Base-by-base conservation (phyloP, 163 green algal genomes). In the Prototheca stagnorum region DNA sequence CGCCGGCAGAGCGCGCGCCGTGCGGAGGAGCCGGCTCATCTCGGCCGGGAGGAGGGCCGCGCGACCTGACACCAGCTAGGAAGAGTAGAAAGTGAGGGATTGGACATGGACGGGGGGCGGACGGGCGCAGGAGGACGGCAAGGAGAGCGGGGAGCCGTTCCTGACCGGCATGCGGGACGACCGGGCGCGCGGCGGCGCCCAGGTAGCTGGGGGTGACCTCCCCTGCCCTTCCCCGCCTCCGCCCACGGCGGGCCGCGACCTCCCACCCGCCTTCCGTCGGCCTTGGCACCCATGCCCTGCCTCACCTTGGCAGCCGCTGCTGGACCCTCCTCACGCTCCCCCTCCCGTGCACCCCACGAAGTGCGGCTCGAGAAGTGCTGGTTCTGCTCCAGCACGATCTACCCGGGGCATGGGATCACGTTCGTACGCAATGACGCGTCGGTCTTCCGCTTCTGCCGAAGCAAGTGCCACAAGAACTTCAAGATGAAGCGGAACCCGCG, bases 391-490 rank as follows among this genome's bases (percentile, higher is more conserved):
- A 92, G 77, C 52, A 92, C 78, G 7, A 62, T 93, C 39, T 97
- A 97, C 57, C 89, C 89, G n/a, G 89, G 89, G 0, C 86, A 94
- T 51, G 89, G 89, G 20, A 95, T 96, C 46, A 81, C 60, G 1
- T 98, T 96, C 54, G 89, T 95, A 11, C 69, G 89, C 27, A 97
- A 98, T 46, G 89, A 98, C 57, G 76, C 81, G 22, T 87, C 81
- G 17, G 62, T 88, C 2, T 98, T 98, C 68, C 68, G 72, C 5
- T 98, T 98, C 54, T 98, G 89, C 67, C 72, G 89, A 15, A 84
- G 66, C 45, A 98, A 98, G 51, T 98, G 89, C 74, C 87, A 96
- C 69, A 93, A 92, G 47, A 98, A 97, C 74, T 98, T 98, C 70
- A 97, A 97, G 72, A 94, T 97, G 86, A 98, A 97, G 76, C 78